phyloP scores from a whole-genome alignment of 495 filamentous ascomycete species.

The Aspergillus carlsbadensis region DNA sequence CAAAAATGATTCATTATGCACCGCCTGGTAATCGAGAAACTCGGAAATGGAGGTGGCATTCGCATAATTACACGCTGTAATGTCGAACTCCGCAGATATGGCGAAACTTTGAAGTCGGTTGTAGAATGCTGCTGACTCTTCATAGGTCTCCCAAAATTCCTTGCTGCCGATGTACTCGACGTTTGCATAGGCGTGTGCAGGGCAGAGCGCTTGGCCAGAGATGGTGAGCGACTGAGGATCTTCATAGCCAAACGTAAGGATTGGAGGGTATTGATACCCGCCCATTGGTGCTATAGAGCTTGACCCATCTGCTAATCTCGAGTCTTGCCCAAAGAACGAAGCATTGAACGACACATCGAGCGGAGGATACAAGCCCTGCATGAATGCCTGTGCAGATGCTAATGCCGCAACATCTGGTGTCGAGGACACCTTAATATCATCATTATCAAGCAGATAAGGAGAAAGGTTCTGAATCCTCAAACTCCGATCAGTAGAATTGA shows the following conservation, averaged over 20 bases:
- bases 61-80: slow-evolving; percentile 46
- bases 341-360: slow-evolving; percentile 36
- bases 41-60: slow-evolving; percentile 67
- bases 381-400: slow-evolving; percentile 69
- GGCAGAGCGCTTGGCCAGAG: slow-evolving; percentile 58
- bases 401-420: slow-evolving; percentile 49
- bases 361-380: slow-evolving; percentile 82
- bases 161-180: slow-evolving; percentile 38
- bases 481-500: slow-evolving; percentile 36
- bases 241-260: slow-evolving; percentile 48
- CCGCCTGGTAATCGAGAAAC: slow-evolving; percentile 67
- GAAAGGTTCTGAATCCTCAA: slow-evolving; percentile 43
- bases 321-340: neutral
- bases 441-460: slow-evolving; percentile 41
- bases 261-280: slow-evolving; percentile 72
- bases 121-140: slow-evolving; percentile 51
- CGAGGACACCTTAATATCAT: slow-evolving; percentile 46
- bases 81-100: slow-evolving; percentile 33
- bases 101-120: slow-evolving; percentile 38
- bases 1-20: slow-evolving; percentile 67
- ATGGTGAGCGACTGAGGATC: slow-evolving; percentile 60
- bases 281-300: slow-evolving; percentile 56
- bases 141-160: slow-evolving; percentile 35
- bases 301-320: slow-evolving; percentile 56
- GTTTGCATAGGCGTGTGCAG: slow-evolving; percentile 35